These are phyloP conservation scores for Glycine tomentella DNA, from an alignment of 306 rosid species.

Conservation along the genomic window DNA sequence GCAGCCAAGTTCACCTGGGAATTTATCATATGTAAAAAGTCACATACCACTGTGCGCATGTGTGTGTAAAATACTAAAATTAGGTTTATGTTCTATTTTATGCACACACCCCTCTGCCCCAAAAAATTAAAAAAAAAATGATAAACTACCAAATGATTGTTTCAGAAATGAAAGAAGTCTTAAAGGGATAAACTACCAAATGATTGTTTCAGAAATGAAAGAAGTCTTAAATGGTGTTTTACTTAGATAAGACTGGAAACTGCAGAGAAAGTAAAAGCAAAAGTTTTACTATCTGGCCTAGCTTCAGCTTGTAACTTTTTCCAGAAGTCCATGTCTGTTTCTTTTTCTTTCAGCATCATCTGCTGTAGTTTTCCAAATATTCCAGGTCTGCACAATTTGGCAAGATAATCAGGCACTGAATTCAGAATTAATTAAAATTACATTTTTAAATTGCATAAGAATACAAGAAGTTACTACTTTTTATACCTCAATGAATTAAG, in stretches of 20 bases:
- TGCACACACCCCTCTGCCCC: background rate
- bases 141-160: conserved; percentile 31
- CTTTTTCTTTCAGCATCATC: conserved; percentile 77
- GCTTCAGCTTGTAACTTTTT: conserved; percentile 57
- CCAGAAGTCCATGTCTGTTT: conserved; percentile 64
- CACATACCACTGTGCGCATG: no score
- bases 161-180: conserved; percentile 31
- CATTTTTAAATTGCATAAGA: conserved; percentile 19
- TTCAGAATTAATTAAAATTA: conserved; percentile 19
- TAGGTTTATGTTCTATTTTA: background rate
- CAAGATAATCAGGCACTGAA: conserved; percentile 35
- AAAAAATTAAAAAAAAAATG: background rate
- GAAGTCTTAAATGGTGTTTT: conserved; percentile 37
- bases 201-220: conserved; percentile 26
- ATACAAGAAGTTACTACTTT: conserved; percentile 29
- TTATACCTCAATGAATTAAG: conserved; percentile 65
- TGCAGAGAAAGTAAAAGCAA: conserved; percentile 36
- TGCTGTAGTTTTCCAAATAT: conserved; percentile 79
- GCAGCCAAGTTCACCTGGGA: conserved; percentile 60
- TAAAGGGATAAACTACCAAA: no score
- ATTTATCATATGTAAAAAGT: conserved; percentile 1
- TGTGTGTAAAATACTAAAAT: background rate
- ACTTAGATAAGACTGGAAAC: conserved; percentile 30
- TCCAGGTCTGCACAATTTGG: conserved; percentile 67
- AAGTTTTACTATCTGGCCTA: conserved; percentile 50